A percentile compares a stretch with the other conserved stretches of the same genome.
Evolutionary conservation across 192 early-diverging fungal genomes (phyloP).

Genomic region (Podila verticillata): DNA sequence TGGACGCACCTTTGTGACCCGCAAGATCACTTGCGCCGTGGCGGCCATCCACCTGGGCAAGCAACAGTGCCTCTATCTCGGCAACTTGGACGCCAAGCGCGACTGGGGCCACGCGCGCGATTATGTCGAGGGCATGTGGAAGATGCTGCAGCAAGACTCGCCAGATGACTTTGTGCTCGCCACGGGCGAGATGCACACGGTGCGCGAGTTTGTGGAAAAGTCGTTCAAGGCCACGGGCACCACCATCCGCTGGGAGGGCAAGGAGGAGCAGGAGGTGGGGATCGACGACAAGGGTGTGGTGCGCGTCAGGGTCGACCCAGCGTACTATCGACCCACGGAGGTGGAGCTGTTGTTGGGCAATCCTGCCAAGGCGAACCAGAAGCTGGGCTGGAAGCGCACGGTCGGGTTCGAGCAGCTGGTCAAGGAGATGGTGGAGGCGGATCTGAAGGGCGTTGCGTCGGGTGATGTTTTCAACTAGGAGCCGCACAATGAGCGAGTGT

Average conservation of each 20-base stretch:
- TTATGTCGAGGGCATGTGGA: conserved; percentile 85
- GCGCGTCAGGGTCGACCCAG: conserved; percentile 72
- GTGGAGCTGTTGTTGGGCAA: conserved; percentile 80
- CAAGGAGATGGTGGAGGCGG: conserved; percentile 72
- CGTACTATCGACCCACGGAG: conserved; percentile 84
- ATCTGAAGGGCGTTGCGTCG: conserved; percentile 57
- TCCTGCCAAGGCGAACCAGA: conserved; percentile 73
- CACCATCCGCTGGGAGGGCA: conserved; percentile 74
- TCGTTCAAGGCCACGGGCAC: conserved; percentile 70
- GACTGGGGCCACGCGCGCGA: conserved; percentile 86
- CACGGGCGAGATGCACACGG: conserved; percentile 84
- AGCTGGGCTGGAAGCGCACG: conserved; percentile 73
- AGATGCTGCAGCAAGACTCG: conserved; percentile 80
- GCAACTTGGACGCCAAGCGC: conserved; percentile 81
- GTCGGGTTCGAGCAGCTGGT: conserved; percentile 76
- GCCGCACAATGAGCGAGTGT: not conserved
- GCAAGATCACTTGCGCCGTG: conserved; percentile 81
- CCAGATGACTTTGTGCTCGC: conserved; percentile 82
- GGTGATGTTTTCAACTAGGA: conserved; percentile 38
- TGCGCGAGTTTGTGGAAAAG: conserved; percentile 80
- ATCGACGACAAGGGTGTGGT: conserved; percentile 62
- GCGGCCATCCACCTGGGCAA: conserved; percentile 75
- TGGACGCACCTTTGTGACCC: conserved; percentile 81
- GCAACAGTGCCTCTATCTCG: conserved; percentile 76
- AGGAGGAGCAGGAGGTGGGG: conserved; percentile 69